Percentiles rank a stretch among this genome's conserved stretches.
These are phyloP conservation scores for Karstenula rhodostoma DNA, from an alignment of 2,329 filamentous ascomycete species.

Conservation along the genomic window DNA sequence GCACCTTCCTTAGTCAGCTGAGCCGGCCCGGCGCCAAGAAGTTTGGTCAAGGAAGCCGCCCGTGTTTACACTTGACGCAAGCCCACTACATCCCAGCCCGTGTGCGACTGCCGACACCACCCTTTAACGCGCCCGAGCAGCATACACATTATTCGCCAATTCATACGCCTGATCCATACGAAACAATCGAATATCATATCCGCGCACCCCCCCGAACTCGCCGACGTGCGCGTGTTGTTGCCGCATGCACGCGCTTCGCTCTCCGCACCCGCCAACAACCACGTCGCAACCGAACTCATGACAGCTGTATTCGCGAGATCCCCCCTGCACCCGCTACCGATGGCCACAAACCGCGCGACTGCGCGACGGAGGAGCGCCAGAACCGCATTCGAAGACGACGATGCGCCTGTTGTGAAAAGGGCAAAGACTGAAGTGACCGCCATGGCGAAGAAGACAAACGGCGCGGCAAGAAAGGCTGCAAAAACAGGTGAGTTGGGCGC, in stretches of 20 bases:
- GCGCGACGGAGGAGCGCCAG: conserved; percentile 58
- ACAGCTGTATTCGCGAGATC: conserved; percentile 46
- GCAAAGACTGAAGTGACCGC: conserved; percentile 50
- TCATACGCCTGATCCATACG: conserved; percentile 30
- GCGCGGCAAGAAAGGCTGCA: conserved; percentile 46
- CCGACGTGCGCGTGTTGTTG: conserved; percentile 22
- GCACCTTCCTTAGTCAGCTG: background rate
- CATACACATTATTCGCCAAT: conserved; percentile 47
- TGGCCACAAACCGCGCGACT: conserved; percentile 55
- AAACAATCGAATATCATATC: conserved; percentile 16
- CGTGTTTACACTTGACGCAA: conserved; percentile 27
- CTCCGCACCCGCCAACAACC: conserved; percentile 30
- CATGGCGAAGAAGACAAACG: conserved; percentile 46
- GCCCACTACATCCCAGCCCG: conserved; percentile 35
- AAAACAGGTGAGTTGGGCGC: conserved; percentile 42
- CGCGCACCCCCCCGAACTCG: conserved; percentile 2
- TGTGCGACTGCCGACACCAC: conserved; percentile 32
- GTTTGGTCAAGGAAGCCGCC: conserved; percentile 6
- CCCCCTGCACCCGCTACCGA: conserved; percentile 57
- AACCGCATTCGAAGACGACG: conserved; percentile 54
- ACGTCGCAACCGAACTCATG: conserved; percentile 46
- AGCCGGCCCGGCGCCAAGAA: background rate
- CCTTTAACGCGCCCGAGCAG: conserved; percentile 29
- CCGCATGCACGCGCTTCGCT: conserved; percentile 49
- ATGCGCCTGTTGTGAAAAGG: conserved; percentile 55